phyloP scores from a whole-genome alignment of 176 grass and related monocot genomes.

The Dactylis glomerata region DNA sequence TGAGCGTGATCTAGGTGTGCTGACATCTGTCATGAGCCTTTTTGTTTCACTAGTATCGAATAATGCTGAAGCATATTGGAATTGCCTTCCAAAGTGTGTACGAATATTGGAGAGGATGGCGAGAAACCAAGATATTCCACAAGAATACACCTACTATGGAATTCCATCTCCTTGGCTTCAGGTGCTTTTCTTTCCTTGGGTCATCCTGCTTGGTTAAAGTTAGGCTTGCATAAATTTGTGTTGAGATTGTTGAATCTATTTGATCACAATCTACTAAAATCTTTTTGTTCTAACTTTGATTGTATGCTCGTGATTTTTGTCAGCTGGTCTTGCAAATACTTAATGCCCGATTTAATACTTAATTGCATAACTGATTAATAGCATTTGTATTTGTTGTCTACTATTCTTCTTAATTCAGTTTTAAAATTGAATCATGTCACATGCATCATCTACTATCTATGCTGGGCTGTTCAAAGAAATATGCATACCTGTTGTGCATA shows the following conservation, averaged over 20 bases:
- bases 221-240: not conserved
- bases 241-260: not conserved
- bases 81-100: constrained; percentile 97
- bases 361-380: not conserved
- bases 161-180: constrained; percentile 99
- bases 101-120: constrained; percentile 88
- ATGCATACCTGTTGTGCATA: not conserved
- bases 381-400: not conserved
- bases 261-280: not conserved
- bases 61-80: constrained; percentile 93
- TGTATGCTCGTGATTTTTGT: not conserved
- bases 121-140: constrained; percentile 97
- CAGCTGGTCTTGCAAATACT: not conserved
- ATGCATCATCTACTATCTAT: not conserved
- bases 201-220: not conserved
- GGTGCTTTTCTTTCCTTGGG: constrained; percentile 45
- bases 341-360: not conserved
- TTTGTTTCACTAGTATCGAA: constrained; percentile 96
- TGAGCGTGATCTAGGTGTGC: constrained; percentile 91
- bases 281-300: not conserved
- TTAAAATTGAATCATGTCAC: constrained; percentile 6
- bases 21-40: constrained; percentile 98
- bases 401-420: not conserved
- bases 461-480: constrained; percentile 10
- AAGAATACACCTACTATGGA: constrained; percentile 98